phyloP scores from a whole-genome alignment of 176 grass and related monocot species.

The Tillandsia leiboldiana region DNA sequence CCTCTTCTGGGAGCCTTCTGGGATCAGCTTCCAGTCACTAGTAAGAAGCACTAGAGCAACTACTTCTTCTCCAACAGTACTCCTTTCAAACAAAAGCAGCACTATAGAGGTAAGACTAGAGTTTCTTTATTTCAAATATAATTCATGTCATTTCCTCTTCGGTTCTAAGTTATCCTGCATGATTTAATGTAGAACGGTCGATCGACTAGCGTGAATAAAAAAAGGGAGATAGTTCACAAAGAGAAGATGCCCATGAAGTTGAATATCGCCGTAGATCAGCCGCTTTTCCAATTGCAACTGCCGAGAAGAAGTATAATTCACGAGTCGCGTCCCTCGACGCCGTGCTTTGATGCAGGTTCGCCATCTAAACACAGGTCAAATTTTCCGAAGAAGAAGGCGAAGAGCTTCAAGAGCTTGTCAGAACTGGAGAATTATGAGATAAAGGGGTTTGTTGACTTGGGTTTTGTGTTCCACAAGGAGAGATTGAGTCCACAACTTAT shows the following conservation, averaged over 20 bases:
- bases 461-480: constrained; percentile 3
- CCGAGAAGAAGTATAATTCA: neutral
- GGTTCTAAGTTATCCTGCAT: neutral
- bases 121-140: neutral
- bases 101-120: too few relatives aligned
- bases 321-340: neutral
- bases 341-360: neutral
- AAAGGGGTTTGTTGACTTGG: constrained; percentile 4
- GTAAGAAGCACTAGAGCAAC: neutral
- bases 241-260: neutral
- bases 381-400: neutral
- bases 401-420: neutral
- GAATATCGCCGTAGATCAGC: constrained; percentile 6
- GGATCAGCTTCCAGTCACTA: constrained; percentile 2
- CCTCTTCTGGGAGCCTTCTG: neutral
- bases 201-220: neutral
- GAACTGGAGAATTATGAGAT: constrained; percentile 14
- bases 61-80: neutral
- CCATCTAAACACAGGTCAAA: neutral
- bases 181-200: neutral
- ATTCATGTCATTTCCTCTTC: neutral
- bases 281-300: constrained; percentile 5
- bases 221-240: neutral
- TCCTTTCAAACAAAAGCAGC: neutral
- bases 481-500: neutral